Percentiles rank a stretch among this genome's conserved stretches.
These are phyloP conservation scores for Stagonosporopsis chrysanthemi DNA, from an alignment of 2,329 filamentous ascomycete species.

Conservation along the genomic window DNA sequence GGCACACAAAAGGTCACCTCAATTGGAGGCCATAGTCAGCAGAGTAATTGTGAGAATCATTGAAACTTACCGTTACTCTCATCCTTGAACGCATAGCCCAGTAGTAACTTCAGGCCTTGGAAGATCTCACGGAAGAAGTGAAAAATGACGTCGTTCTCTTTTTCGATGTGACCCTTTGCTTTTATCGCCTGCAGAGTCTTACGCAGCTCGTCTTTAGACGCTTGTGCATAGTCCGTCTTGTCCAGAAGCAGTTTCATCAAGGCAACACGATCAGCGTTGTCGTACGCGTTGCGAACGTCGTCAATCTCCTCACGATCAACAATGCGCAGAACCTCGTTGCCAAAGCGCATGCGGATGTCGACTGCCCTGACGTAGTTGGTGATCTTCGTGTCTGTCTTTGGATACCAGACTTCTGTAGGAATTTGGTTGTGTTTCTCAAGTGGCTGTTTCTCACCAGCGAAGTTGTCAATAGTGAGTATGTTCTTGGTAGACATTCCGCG, in stretches of 20 bases:
- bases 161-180: constrained; percentile 8
- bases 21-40: constrained; percentile 2
- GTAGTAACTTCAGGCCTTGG: neutral
- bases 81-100: constrained; percentile 1
- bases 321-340: constrained; percentile 15
- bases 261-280: neutral
- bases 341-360: constrained; percentile 14
- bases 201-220: neutral
- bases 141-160: constrained; percentile 10
- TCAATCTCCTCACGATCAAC: neutral
- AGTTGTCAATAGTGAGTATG: constrained; percentile 12
- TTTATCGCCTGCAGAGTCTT: neutral
- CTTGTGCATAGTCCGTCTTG: constrained; percentile 3
- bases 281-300: neutral
- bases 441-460: constrained; percentile 9
- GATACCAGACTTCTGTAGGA: constrained; percentile 20
- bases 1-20: constrained; percentile 24
- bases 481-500: neutral
- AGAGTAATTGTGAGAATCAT: neutral
- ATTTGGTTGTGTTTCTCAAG: constrained; percentile 9
- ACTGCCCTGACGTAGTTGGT: neutral
- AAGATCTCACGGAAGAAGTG: constrained; percentile 14
- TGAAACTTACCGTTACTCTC: constrained; percentile 1
- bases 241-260: constrained; percentile 21
- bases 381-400: neutral